Evolutionary conservation across 1,139 yeast genomes (phyloP), one percentile per base, ranked within the genome.

Genomic region (Magnusiomyces paraingens): DNA sequence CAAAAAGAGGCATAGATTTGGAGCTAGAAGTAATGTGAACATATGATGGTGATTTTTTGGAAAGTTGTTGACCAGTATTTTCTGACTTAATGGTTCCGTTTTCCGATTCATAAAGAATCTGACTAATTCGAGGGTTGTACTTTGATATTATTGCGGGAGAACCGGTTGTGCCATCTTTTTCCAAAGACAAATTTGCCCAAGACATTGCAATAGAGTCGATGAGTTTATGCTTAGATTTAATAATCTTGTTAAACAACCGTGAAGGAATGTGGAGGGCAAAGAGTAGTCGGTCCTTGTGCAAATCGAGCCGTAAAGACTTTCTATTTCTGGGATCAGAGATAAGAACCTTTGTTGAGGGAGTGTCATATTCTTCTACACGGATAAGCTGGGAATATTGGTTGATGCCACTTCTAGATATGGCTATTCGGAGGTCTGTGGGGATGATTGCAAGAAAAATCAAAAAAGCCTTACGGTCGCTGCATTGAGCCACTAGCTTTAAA

Each of bases 201-300:
- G 47, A 44, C 47, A 44, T 44, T 44, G 47, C 47, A 12, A 44
- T 35, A 6, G 47, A 44, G 38, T 44, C 47, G 20, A 44, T 44
- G 18, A 44, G 47, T 44, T 44, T 44, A 15, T 44, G 47, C 47
- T 44, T 44, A 3, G 47, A 44, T 18, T 44, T 44, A 12, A 18
- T n/a, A 11, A 44, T 22, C 12, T 15, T 26, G 38, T 44, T 44
- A 14, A 44, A 44, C 20, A 44, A n/a, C 12, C n/a, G 26, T 18
- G 38, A 44, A 14, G 47, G 47, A n/a, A 44, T n/a, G 21, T 44
- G 47, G 21, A 44, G 47, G 2, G 47, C 47, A 29, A 44, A 44
- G 14, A 44, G 32, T 6, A 44, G 47, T 22, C 47, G 26, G 32
- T 44, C 47, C 18, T 44, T 44, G 18, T 44, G 47, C 38, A 44